Evolutionary conservation across 805 yeast genomes (phyloP).

Genomic region (Saturnispora kantuleensis): DNA sequence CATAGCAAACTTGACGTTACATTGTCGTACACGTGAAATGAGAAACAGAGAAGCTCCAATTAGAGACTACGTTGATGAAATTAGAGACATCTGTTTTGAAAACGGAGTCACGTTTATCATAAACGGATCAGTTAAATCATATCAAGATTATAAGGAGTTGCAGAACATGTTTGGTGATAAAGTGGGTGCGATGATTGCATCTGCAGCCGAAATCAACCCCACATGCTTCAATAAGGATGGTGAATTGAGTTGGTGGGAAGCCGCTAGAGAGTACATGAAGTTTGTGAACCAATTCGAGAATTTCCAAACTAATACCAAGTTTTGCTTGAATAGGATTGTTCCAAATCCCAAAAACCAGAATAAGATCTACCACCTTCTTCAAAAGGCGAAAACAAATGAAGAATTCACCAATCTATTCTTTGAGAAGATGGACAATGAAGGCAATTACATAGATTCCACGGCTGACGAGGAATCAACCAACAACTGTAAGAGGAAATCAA

Average conservation of each 20-base stretch:
- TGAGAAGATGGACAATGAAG: slow-evolving; percentile 29
- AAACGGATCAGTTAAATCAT: slow-evolving; percentile 64
- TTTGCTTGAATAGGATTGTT: slow-evolving; percentile 63
- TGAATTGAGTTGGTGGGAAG: slow-evolving; percentile 43
- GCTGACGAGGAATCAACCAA: slow-evolving; percentile 2
- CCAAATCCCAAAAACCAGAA: slow-evolving; percentile 35
- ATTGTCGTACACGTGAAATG: slow-evolving; percentile 86
- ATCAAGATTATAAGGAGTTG: slow-evolving; percentile 43
- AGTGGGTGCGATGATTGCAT: slow-evolving; percentile 92
- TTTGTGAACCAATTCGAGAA: slow-evolving; percentile 51
- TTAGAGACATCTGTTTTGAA: slow-evolving; percentile 50
- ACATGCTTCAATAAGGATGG: slow-evolving; percentile 48
- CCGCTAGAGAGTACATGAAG: slow-evolving; percentile 45
- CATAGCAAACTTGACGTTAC: slow-evolving; percentile 75
- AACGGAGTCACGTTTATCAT: slow-evolving; percentile 64
- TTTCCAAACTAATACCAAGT: slow-evolving; percentile 67
- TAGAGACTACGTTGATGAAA: slow-evolving; percentile 53
- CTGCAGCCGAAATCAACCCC: slow-evolving; percentile 81
- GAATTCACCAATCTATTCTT: slow-evolving; percentile 33
- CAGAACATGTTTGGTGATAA: slow-evolving; percentile 44
- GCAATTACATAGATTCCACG: slow-evolving; percentile 14
- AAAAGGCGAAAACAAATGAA: slow-evolving; percentile 45
- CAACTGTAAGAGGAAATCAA: slow-evolving; percentile 8
- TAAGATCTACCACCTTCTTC: slow-evolving; percentile 45
- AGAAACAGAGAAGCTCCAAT: slow-evolving; percentile 77